Base-by-base conservation (phyloP, 2,329 filamentous ascomycete species). In the Colletotrichum siamense region DNA sequence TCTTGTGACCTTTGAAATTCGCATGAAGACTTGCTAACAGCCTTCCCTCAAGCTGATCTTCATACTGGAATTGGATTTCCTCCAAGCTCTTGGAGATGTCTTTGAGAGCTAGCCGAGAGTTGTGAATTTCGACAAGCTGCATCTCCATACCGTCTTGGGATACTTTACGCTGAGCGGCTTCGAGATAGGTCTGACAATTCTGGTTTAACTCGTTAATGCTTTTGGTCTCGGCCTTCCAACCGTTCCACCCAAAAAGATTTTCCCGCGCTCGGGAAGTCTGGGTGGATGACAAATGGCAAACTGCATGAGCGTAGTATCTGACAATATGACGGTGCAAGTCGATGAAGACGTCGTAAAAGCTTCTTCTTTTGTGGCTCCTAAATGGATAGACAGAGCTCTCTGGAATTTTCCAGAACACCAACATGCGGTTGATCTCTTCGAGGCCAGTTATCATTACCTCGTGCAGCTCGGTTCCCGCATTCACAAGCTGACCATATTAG, bases 11-110 rank as follows among this genome's bases (percentile, higher is more conserved):
- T 26, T 57, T 26, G 8, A 24, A 26, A 9, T 57, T 0, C 0
- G 52, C n/a, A 3, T 24, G 10, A 3, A 57, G 22, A 3, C 3
- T 3, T 57, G 3, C 52, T 6, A 57, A 3, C 1, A 57, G 1
- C n/a, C 0, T 26, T 1, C 15, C 4, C 24, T 57, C 52, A 1
- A n/a, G 0, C 2, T 57, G 3, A 4, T 57, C 3, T 57, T 57
- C 6, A 16, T 57, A 57, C 1, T 9, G 52, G 8, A 15, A 9
- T 5, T 16, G 52, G 0, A 26, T 57, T 15, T 24, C 24, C 2
- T 24, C 12, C 12, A 57, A 26, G 24, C 7, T 16, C 8, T 4
- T 16, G 4, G n/a, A 26, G 2, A 57, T 57, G 7, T 57, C 4
- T 5, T 57, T 6, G 1, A 57, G 52, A 15, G 8, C 3, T 0